phyloP scores from a whole-genome alignment of 1,284 basidiomycete species.

The Tilletia setariae region DNA sequence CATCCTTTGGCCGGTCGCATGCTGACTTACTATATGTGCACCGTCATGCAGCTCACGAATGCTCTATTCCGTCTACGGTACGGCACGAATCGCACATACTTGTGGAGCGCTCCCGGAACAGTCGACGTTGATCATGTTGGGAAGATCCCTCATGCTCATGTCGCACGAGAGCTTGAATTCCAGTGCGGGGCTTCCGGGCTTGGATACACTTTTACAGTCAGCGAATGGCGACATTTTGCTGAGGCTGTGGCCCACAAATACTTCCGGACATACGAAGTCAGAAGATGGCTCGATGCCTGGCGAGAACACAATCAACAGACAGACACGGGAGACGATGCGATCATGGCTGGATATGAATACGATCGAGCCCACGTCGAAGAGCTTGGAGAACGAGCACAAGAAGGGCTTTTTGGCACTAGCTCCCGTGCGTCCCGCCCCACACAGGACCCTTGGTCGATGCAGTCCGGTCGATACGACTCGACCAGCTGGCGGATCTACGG shows the following conservation, averaged over 20 bases:
- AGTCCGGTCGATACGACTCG: no score
- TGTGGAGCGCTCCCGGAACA: neutral
- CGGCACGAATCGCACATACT: neutral
- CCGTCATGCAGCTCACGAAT: neutral
- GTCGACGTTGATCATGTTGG: neutral
- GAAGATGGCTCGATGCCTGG: no score
- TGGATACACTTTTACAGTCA: neutral
- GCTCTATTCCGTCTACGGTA: neutral
- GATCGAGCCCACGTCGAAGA: no score
- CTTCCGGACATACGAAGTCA: no score
- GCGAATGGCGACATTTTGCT: neutral
- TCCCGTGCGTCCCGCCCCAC: no score
- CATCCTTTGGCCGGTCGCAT: neutral
- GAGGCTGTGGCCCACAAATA: neutral
- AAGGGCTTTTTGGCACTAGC: no score
- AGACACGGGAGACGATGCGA: no score
- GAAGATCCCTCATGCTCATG: neutral
- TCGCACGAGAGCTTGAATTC: neutral
- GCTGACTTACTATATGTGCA: neutral
- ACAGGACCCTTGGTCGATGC: no score
- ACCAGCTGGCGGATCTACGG: no score
- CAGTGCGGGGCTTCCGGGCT: neutral
- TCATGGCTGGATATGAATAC: no score
- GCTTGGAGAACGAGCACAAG: no score
- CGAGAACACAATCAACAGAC: no score